These are phyloP conservation scores for Paracamarosporium sp. DNA, from an alignment of 2,329 filamentous ascomycete genomes.

Conservation along the genomic window DNA sequence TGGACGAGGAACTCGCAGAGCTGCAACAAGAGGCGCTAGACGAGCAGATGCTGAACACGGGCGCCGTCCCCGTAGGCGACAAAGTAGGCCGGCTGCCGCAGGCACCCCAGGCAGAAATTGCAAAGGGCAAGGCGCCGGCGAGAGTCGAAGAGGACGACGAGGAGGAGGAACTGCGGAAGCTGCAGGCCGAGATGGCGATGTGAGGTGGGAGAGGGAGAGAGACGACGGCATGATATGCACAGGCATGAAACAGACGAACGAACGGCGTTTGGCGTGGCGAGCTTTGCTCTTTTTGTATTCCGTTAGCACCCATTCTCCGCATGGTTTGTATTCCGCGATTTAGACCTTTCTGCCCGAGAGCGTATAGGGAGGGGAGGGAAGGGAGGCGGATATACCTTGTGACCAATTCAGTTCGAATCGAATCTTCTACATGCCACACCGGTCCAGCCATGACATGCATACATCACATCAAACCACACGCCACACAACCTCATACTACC, in stretches of 20 bases:
- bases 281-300: background rate
- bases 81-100: slow-evolving; percentile 78
- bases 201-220: slow-evolving; percentile 44
- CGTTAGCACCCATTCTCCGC: background rate
- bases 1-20: slow-evolving; percentile 83
- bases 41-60: slow-evolving; percentile 90
- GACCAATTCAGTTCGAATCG: background rate
- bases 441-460: background rate
- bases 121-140: slow-evolving; percentile 29
- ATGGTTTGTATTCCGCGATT: background rate
- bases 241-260: slow-evolving; percentile 1
- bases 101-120: slow-evolving; percentile 70
- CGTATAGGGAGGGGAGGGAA: too few relatives aligned
- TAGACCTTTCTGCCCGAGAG: slow-evolving; percentile 3
- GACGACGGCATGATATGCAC: background rate
- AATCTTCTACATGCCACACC: background rate
- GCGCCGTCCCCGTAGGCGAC: slow-evolving; percentile 81
- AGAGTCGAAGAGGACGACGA: slow-evolving; percentile 83
- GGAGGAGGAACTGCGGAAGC: slow-evolving; percentile 88
- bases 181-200: slow-evolving; percentile 98
- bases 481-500: too few relatives aligned
- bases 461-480: background rate
- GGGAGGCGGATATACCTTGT: slow-evolving; percentile 10
- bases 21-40: slow-evolving; percentile 93
- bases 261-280: slow-evolving; percentile 2